Base-by-base conservation (phyloP, 257 asterid species). In the Solanum paucissectum region DNA sequence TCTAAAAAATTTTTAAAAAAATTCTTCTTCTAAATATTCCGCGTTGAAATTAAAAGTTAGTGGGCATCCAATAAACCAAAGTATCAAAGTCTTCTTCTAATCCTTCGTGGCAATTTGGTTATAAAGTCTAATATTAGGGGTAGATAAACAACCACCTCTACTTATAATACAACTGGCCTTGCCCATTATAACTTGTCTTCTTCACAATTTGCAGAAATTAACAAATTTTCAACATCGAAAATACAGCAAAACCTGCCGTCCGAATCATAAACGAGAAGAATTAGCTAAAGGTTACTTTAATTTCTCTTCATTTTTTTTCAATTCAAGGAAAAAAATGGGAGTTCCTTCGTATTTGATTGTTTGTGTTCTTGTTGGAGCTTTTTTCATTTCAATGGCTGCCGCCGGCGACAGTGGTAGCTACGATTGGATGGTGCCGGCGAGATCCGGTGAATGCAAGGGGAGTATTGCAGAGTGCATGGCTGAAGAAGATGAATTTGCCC, bases 361-460 rank as follows among this genome's bases (percentile, higher is more conserved):
- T 37, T 87, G 21, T 85, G 88, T 44, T 71, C 69, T 88, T 14
- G 12, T 88, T 55, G 44, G 79, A 27, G 87, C 88, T 29, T 29
- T 87, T 86, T 44, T 81, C 33, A 11, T 85, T 49, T 79, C 90
- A 32, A 81, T 87, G 83, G 92, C 87, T 87, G 90, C 94, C 49
- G 98, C 95, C 20, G 89, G 92, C 25, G 95, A 88, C 85, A 88
- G 81, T 86, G 94, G 77, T 55, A 77, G 91, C 32, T 86, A 85
- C 64, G 93, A 91, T 14, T 94, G 96, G 98, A 73, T 91, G 92
- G 86, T 93, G 88, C 91, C 96, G 93, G 76, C 87, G 91, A 82
- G 69, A 49, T 68, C 81, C 52, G 82, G 87, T 10, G 95, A 92
- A 3, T 93, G 98, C 90, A 85, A 88, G 14, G 98, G 96, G 2